Evolutionary conservation across 805 yeast species (phyloP).

Genomic region (Limtongozyma cylindracea): DNA sequence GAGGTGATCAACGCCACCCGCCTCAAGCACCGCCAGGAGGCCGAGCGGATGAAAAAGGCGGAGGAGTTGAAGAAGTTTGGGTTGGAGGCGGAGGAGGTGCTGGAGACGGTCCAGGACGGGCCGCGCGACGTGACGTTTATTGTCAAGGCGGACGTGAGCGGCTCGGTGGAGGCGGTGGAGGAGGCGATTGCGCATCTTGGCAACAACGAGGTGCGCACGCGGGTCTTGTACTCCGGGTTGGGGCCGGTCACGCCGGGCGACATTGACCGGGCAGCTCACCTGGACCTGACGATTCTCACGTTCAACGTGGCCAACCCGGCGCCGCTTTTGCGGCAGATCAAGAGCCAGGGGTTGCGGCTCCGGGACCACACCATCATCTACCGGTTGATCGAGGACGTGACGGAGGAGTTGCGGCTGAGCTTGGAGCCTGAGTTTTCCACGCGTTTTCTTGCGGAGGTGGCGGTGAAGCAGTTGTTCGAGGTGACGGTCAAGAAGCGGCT

Average conservation of each 20-base stretch:
- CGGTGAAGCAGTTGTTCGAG: slow-evolving; percentile 44
- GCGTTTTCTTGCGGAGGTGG: slow-evolving; percentile 40
- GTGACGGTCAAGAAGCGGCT: slow-evolving; percentile 32
- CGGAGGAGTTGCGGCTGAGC: slow-evolving; percentile 28
- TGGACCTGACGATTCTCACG: slow-evolving; percentile 30
- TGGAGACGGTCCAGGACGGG: slow-evolving; percentile 7
- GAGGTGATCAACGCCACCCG: slow-evolving; percentile 48
- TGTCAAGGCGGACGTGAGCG: slow-evolving; percentile 78
- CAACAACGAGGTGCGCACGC: slow-evolving; percentile 63
- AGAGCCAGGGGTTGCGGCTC: too few species aligned
- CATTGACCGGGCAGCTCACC: slow-evolving; percentile 25
- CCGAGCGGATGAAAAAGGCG: slow-evolving; percentile 23
- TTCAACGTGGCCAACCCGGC: too few species aligned
- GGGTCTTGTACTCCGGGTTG: slow-evolving; percentile 57
- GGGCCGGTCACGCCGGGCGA: slow-evolving; percentile 37
- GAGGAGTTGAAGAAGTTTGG: slow-evolving; percentile 39
- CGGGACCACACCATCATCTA: slow-evolving; percentile 61
- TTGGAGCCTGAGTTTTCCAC: slow-evolving; percentile 44
- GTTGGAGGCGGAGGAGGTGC: slow-evolving; percentile 18
- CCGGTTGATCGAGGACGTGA: slow-evolving; percentile 66
- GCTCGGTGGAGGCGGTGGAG: slow-evolving; percentile 80
- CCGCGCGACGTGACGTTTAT: slow-evolving; percentile 24
- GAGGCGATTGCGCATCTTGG: slow-evolving; percentile 71
- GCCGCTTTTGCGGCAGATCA: too few species aligned
- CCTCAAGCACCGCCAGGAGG: slow-evolving; percentile 22